phyloP scores from a whole-genome alignment of 441 rosid genomes.

The Aleurites moluccanus region DNA sequence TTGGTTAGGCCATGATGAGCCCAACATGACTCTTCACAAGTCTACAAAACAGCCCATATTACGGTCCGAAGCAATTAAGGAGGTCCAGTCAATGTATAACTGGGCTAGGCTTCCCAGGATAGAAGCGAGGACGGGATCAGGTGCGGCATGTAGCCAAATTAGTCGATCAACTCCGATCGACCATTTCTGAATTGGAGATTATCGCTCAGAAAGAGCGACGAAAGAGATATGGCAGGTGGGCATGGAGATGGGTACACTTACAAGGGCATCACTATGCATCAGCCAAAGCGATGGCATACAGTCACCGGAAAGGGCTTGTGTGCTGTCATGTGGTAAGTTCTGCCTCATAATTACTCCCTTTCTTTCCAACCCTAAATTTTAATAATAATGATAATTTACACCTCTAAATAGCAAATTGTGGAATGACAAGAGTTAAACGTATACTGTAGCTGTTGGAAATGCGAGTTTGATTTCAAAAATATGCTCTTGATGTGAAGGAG shows the following conservation, averaged over 20 bases:
- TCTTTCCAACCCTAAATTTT: no score
- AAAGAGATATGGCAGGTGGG: conserved; percentile 51
- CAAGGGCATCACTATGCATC: conserved; percentile 80
- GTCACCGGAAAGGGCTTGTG: conserved; percentile 92
- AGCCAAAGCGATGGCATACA: conserved; percentile 86
- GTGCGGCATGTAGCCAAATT: neutral
- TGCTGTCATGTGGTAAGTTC: conserved; percentile 84
- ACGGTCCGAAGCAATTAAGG: no score
- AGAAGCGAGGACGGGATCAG: neutral
- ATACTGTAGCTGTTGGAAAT: neutral
- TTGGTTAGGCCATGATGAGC: no score
- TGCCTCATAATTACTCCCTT: neutral
- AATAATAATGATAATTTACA: no score
- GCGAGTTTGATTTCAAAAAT: neutral
- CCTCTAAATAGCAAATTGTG: neutral
- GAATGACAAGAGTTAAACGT: neutral
- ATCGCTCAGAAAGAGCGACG: conserved; percentile 1
- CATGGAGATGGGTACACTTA: conserved; percentile 66
- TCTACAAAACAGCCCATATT: no score
- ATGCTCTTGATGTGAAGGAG: neutral
- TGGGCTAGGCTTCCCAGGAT: neutral
- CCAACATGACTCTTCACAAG: no score
- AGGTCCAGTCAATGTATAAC: neutral
- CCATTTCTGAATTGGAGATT: conserved; percentile 24
- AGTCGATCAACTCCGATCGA: neutral